Conservation (phyloP, 1,284 basidiomycete genomes). For the Cerrena zonata region DNA sequence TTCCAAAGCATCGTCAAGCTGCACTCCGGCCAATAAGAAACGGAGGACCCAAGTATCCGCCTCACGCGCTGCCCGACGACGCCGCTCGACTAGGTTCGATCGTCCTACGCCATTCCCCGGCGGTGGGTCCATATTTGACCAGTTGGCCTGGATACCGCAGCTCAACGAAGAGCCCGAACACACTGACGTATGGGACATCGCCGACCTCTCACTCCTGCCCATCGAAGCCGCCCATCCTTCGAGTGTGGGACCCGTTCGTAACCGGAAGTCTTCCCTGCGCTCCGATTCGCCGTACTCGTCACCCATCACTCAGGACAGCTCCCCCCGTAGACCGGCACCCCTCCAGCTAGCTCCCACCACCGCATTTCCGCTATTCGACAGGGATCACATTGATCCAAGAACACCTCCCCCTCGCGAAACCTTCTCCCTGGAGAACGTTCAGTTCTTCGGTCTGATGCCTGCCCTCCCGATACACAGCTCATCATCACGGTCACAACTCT, state of each 20-base stretch:
- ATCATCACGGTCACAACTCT: constrained; percentile 10
- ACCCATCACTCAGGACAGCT: constrained; percentile 2
- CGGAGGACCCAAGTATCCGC: constrained; percentile 21
- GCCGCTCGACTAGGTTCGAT: constrained; percentile 23
- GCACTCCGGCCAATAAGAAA: constrained; percentile 26
- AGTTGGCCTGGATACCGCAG: constrained; percentile 29
- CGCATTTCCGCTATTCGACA: constrained; percentile 12
- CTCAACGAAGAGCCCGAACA: constrained; percentile 19
- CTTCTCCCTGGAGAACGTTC: constrained; percentile 19
- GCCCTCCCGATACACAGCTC: constrained; percentile 15
- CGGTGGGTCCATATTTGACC: constrained; percentile 23
- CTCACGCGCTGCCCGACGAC: constrained; percentile 24
- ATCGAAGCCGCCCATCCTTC: constrained; percentile 13
- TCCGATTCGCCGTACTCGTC: constrained; percentile 12
- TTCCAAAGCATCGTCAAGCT: constrained; percentile 23
- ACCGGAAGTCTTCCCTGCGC: constrained; percentile 24
- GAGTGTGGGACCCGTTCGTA: constrained; percentile 23
- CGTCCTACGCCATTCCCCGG: constrained; percentile 19
- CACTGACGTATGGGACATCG: constrained; percentile 24
- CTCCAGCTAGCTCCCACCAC: constrained; percentile 4
- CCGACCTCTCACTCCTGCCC: constrained; percentile 27
- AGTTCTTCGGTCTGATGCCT: constrained; percentile 22
- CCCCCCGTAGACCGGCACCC: constrained; percentile 7
- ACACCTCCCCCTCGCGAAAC: constrained; percentile 23
- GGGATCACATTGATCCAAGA: constrained; percentile 15